A percentile compares a stretch with the other conserved stretches of the same genome.
phyloP scores from a whole-genome alignment of 106 monocot genomes.

The Apostasia ramifera region DNA sequence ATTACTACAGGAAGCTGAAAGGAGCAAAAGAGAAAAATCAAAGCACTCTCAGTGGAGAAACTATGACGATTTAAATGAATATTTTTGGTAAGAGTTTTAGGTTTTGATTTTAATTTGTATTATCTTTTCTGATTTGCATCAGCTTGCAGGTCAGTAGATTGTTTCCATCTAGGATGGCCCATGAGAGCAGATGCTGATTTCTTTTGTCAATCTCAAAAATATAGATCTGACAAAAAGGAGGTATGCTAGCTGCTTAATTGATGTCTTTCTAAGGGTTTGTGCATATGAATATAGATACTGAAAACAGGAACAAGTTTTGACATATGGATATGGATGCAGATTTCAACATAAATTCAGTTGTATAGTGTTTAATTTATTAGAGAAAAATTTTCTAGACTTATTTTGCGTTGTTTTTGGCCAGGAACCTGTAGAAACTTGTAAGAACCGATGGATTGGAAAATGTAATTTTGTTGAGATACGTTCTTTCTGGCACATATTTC shows the following conservation, averaged over 20 bases:
- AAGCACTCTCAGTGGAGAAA: constrained; percentile 95
- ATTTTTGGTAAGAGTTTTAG: constrained; percentile 56
- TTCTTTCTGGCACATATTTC: constrained; percentile 95
- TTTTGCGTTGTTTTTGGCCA: constrained; percentile 4
- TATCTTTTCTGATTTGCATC: neutral
- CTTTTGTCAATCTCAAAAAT: constrained; percentile 35
- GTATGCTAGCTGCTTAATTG: constrained; percentile 22
- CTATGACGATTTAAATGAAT: constrained; percentile 96
- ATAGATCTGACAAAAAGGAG: constrained; percentile 25
- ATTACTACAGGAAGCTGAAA: constrained; percentile 62
- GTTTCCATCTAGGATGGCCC: constrained; percentile 81
- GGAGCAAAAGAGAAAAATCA: constrained; percentile 61
- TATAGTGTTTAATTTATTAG: no score
- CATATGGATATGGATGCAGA: no score
- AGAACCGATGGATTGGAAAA: constrained; percentile 71
- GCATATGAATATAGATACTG: no score
- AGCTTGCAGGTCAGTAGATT: constrained; percentile 62
- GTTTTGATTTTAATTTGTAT: neutral
- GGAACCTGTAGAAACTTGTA: constrained; percentile 30
- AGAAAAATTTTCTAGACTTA: no score
- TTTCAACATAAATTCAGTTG: no score
- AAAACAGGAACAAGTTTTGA: no score
- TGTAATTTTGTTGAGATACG: constrained; percentile 97
- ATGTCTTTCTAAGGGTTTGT: neutral
- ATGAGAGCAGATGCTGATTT: constrained; percentile 94